Base-by-base conservation (phyloP, 1,139 yeast genomes). In the Arxiozyma heterogenica region DNA sequence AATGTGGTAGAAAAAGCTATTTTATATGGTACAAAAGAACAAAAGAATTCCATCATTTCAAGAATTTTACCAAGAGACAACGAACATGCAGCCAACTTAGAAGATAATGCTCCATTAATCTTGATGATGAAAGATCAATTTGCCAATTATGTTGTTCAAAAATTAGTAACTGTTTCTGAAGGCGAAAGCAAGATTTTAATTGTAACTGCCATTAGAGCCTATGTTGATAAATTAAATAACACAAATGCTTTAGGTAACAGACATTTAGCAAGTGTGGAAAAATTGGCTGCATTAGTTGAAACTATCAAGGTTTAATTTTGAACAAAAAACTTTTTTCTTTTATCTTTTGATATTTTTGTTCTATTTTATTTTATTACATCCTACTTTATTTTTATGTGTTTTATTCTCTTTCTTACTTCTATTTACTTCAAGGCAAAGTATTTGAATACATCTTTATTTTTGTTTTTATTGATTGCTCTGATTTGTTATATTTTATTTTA, bases 61-160 rank as follows among this genome's bases (percentile, higher is more conserved):
- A 69, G 71, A 51, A 72, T 74, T 11, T 57, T 74, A 38, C 71
- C 69, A 27, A 68, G 60, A 22, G 68, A 71, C 54, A 69, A 67
- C 43, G 70, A 66, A 30, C 71, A 72, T 55, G 73, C 72, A 12
- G 55, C 64, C 1, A 60, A 61, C 41, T 79, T 82, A 25, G 81
- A 76, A 56, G 86, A 81, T 59, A 79, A 78, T 52, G 78, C 86
- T 0, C 80, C 89, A 17, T 74, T 86, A 60, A 86, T 87, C 18
- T 71, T 84, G 55, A 90, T 93, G 98, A 91, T 94, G 90, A 88
- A 89, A 68, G 98, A 93, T 70, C 98, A 93, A 68, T 94, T 86
- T 72, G 98, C 98, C 22, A 93, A 93, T 70, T 93, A 93, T 68
- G 99, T 93, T 49, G 89, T 93, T 55, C 98, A 93, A 71, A 93